A percentile compares a stretch with the other conserved stretches of the same genome.
These are phyloP conservation scores for Scheffersomyces quercinus DNA, from an alignment of 1,139 yeast species.

Conservation along the genomic window DNA sequence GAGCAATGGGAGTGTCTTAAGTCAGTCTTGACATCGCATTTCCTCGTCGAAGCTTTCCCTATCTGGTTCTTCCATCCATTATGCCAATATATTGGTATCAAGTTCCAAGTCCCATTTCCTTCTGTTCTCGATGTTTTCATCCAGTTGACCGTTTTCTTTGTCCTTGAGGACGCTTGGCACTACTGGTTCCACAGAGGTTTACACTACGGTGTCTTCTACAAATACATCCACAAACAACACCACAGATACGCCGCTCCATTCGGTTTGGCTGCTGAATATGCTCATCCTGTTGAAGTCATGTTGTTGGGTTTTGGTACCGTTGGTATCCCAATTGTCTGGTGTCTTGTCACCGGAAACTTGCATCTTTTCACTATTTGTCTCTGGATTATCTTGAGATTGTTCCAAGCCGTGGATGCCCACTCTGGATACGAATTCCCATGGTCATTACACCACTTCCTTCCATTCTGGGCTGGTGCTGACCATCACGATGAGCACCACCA, in stretches of 20 bases:
- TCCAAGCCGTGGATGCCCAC: constrained; percentile 51
- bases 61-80: constrained; percentile 52
- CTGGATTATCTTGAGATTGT: constrained; percentile 46
- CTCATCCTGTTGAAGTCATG: constrained; percentile 49
- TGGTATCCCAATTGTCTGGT: constrained; percentile 47
- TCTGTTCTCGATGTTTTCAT: constrained; percentile 24
- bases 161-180: constrained; percentile 50
- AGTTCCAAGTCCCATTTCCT: constrained; percentile 44
- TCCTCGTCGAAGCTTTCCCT: constrained; percentile 48
- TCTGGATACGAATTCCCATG: constrained; percentile 52
- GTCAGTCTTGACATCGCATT: constrained; percentile 44
- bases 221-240: constrained; percentile 50
- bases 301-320: constrained; percentile 49
- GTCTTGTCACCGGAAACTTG: constrained; percentile 35
- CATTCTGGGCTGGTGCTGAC: constrained; percentile 55
- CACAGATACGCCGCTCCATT: constrained; percentile 53
- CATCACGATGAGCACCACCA: constrained; percentile 53
- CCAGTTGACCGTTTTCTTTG: constrained; percentile 41
- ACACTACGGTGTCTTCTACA: constrained; percentile 48
- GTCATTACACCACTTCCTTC: constrained; percentile 46
- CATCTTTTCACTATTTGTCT: constrained; percentile 46
- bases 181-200: constrained; percentile 49
- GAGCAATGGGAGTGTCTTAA: constrained; percentile 54
- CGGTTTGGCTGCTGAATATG: constrained; percentile 51
- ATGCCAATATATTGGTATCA: constrained; percentile 40